These are phyloP conservation scores for Blastobotrys malaysiensis DNA, from an alignment of 1,139 yeast species.

Conservation along the genomic window DNA sequence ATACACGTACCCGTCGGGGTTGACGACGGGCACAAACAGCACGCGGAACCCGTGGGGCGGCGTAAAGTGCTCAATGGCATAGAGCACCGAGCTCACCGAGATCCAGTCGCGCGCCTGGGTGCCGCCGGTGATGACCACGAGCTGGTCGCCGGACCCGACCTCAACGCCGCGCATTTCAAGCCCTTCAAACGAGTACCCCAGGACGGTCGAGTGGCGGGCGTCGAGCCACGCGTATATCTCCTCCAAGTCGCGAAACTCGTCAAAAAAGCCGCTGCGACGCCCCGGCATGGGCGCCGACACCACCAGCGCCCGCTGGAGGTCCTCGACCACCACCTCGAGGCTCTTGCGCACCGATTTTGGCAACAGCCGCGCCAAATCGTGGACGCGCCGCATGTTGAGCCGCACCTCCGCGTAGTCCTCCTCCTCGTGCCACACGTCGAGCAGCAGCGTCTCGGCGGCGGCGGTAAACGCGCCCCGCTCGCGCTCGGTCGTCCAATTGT, in stretches of 20 bases:
- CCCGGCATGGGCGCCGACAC: constrained; percentile 21
- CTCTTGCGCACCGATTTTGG: constrained; percentile 27
- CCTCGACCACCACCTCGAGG: constrained; percentile 26
- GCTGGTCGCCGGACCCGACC: constrained; percentile 38
- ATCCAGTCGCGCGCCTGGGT: constrained; percentile 92
- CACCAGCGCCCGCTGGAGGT: constrained; percentile 31
- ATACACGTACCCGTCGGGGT: constrained; percentile 87
- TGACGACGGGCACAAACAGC: constrained; percentile 71
- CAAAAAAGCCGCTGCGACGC: constrained; percentile 44
- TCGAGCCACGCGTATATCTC: constrained; percentile 72
- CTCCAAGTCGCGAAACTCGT: constrained; percentile 61
- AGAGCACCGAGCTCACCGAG: constrained; percentile 64
- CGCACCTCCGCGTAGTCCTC: constrained; percentile 29
- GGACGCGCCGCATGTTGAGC: constrained; percentile 23
- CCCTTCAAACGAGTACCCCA: constrained; percentile 74
- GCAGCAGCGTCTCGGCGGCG: constrained; percentile 29
- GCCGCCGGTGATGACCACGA: constrained; percentile 72
- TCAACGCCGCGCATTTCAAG: constrained; percentile 64
- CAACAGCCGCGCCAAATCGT: constrained; percentile 27
- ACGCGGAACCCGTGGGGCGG: constrained; percentile 55
- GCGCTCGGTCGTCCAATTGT: constrained; percentile 27
- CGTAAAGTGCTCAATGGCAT: constrained; percentile 47
- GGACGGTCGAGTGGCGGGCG: constrained; percentile 51
- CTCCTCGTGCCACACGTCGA: constrained; percentile 37
- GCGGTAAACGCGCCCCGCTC: constrained; percentile 26